Conservation (phyloP, 176 grass and related monocot genomes). For the bread wheat (Triticum aestivum) region IWGSC_CS_RefSeq_v2.1 NC_057805.1:380090653-380091152, state of each 20-base stretch:
- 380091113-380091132: slow-evolving; percentile 28
- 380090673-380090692: slow-evolving; percentile 68
- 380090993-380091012: background rate
- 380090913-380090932: background rate
- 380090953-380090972: background rate
- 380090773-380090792: slow-evolving; percentile 45
- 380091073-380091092: background rate
- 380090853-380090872: no score
- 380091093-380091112: slow-evolving; percentile 2
- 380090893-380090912: background rate
- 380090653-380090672: slow-evolving; percentile 32
- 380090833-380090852: no score
- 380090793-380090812: background rate
- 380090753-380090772: slow-evolving; percentile 90
- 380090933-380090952: background rate
- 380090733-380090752: slow-evolving; percentile 89
- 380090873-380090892: no score
- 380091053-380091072: background rate
- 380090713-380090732: slow-evolving; percentile 94
- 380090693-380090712: slow-evolving; percentile 70
- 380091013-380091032: background rate
- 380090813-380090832: background rate
- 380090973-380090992: background rate
- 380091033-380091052: no score
- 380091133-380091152: slow-evolving; percentile 98